phyloP scores from a whole-genome alignment of 148 eudicot species.

The Rhododendron kiyosumense region DNA sequence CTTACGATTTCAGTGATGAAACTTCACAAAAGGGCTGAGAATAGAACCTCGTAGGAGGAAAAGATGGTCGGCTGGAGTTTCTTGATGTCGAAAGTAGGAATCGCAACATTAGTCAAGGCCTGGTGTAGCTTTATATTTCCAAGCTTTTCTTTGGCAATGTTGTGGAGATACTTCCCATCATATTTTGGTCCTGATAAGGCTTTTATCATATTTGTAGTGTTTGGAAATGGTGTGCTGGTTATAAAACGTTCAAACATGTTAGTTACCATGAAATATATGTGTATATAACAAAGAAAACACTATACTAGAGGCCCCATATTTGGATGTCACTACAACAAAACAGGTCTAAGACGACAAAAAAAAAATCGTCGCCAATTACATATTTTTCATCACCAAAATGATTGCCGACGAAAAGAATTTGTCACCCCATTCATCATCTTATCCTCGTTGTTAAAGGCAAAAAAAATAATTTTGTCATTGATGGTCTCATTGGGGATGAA shows the following conservation, averaged over 20 bases:
- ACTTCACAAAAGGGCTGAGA: not conserved
- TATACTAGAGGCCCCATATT: no score
- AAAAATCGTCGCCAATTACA: no score
- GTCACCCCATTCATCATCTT: no score
- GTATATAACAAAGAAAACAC: no score
- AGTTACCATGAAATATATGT: not conserved
- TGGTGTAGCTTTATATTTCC: slow-evolving; percentile 1
- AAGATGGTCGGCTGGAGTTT: slow-evolving; percentile 12
- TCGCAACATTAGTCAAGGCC: slow-evolving; percentile 8
- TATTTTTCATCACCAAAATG: no score
- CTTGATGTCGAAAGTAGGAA: slow-evolving; percentile 18
- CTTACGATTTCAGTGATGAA: not conserved
- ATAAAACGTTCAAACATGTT: not conserved
- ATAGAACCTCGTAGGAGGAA: slow-evolving; percentile 9
- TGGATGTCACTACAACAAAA: no score
- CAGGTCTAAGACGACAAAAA: no score
- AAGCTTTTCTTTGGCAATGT: not conserved
- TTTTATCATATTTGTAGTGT: not conserved
- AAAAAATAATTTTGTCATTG: no score
- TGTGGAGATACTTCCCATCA: slow-evolving; percentile 14
- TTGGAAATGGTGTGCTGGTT: not conserved
- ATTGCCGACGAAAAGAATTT: no score
- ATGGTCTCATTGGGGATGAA: no score
- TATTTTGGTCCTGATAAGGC: slow-evolving; percentile 9
- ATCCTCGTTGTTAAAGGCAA: no score